Conservation (phyloP, 2,329 filamentous ascomycete genomes). For the Arthrinium puccinioides region DNA sequence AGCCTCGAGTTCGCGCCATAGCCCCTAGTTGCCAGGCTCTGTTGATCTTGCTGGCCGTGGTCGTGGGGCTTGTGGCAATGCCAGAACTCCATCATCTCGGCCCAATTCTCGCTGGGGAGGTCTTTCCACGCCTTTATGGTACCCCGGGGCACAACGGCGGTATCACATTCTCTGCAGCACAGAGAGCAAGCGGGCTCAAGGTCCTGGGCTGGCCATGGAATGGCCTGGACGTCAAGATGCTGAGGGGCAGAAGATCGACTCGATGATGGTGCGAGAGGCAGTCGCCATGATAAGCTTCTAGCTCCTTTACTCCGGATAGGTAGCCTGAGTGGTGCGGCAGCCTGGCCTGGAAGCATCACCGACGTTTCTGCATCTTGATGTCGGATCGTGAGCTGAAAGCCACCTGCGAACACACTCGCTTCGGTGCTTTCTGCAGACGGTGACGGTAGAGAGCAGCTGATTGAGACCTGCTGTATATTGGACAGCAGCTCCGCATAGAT, state of each 20-base stretch:
- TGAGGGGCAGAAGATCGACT: not conserved
- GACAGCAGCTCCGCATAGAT: constrained; percentile 60
- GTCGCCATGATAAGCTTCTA: constrained; percentile 42
- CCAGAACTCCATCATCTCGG: constrained; percentile 99
- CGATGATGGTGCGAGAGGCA: constrained; percentile 32
- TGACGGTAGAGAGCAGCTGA: constrained; percentile 44
- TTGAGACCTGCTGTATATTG: constrained; percentile 57
- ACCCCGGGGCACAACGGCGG: constrained; percentile 28
- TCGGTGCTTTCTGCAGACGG: constrained; percentile 33
- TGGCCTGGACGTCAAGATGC: constrained; percentile 28
- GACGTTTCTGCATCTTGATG: constrained; percentile 34
- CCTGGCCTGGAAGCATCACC: constrained; percentile 33
- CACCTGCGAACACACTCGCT: constrained; percentile 36
- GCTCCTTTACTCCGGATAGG: constrained; percentile 26
- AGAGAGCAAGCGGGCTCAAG: constrained; percentile 32
- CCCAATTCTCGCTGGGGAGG: constrained; percentile 93
- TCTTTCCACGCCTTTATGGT: constrained; percentile 69
- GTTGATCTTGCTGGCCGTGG: constrained; percentile 36
- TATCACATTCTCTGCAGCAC: constrained; percentile 31
- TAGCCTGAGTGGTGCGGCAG: constrained; percentile 26
- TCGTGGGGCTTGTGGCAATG: constrained; percentile 91
- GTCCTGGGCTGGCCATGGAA: constrained; percentile 51
- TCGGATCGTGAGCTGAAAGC: constrained; percentile 36
- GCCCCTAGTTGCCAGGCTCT: constrained; percentile 56
- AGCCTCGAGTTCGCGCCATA: constrained; percentile 80